Evolutionary conservation across 208 protist species (phyloP).

Genomic region (Crithidia mellificae): DNA sequence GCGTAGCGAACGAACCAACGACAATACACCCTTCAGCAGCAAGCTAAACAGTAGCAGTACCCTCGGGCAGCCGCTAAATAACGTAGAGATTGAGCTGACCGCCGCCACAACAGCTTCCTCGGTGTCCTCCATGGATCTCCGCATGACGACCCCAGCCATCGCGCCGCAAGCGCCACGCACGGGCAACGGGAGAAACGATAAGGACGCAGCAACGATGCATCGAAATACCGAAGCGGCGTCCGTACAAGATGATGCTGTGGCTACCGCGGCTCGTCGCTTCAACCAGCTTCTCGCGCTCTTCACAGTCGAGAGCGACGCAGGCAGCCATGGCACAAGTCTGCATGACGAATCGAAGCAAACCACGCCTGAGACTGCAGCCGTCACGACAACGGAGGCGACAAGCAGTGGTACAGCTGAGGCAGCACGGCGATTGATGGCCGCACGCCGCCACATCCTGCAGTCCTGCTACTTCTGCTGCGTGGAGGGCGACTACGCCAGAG

Average conservation of each 20-base stretch:
- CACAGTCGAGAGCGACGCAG: neutral
- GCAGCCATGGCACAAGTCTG: too few relatives aligned
- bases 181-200: too few relatives aligned
- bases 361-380: neutral
- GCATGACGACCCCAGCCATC: too few relatives aligned
- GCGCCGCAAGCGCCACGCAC: too few relatives aligned
- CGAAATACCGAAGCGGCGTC: neutral
- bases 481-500: conserved; percentile 66
- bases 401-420: neutral
- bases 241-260: conserved; percentile 13
- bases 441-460: conserved; percentile 5
- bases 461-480: conserved; percentile 59
- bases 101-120: too few relatives aligned
- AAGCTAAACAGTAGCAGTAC: too few relatives aligned
- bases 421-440: too few relatives aligned
- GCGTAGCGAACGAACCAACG: too few relatives aligned
- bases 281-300: conserved; percentile 27
- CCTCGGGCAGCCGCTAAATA: too few relatives aligned
- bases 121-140: too few relatives aligned
- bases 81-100: too few relatives aligned
- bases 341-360: neutral
- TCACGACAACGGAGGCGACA: neutral
- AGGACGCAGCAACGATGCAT: neutral
- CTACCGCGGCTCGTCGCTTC: conserved; percentile 25
- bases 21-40: too few relatives aligned